These are phyloP conservation scores for Neopestalotiopsis clavispora DNA, from an alignment of 2,329 filamentous ascomycete species.

Conservation along the genomic window DNA sequence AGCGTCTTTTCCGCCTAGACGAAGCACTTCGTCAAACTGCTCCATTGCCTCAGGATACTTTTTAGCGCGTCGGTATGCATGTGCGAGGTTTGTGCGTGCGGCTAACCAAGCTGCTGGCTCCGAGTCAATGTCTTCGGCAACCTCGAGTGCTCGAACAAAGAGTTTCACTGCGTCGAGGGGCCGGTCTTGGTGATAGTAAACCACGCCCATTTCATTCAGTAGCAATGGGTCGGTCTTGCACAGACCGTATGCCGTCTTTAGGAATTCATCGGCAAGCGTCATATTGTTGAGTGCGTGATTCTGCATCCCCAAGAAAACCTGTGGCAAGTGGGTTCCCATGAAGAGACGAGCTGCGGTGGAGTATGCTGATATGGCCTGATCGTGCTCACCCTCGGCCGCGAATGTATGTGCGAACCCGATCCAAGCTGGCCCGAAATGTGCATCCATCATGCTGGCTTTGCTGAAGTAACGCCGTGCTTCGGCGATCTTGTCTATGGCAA, in stretches of 20 bases:
- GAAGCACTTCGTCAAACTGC: constrained; percentile 86
- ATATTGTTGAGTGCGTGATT: constrained; percentile 96
- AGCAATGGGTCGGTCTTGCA: constrained; percentile 87
- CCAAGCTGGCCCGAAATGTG: constrained; percentile 96
- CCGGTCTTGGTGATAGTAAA: constrained; percentile 90
- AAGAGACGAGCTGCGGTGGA: constrained; percentile 93
- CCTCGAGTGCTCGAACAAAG: constrained; percentile 77
- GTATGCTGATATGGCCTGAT: constrained; percentile 97
- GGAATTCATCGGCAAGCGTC: constrained; percentile 89
- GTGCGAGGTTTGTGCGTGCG: constrained; percentile 86
- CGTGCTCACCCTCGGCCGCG: constrained; percentile 94
- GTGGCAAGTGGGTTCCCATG: constrained; percentile 94
- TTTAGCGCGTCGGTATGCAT: constrained; percentile 78
- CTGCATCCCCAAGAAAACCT: constrained; percentile 97
- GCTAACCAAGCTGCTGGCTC: constrained; percentile 83
- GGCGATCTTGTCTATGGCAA: constrained; percentile 85
- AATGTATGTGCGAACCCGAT: constrained; percentile 99
- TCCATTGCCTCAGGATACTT: constrained; percentile 73
- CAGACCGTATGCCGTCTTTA: constrained; percentile 84
- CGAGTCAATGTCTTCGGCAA: constrained; percentile 81
- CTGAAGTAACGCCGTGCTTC: constrained; percentile 96
- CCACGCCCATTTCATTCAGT: constrained; percentile 93
- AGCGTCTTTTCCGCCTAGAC: constrained; percentile 80
- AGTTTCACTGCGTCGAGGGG: constrained; percentile 76
- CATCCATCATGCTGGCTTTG: constrained; percentile 96